A percentile compares a stretch with the other conserved stretches of the same genome.
Evolutionary conservation across 306 rosid genomes (phyloP).

Genomic region (Abrus precatorius): DNA sequence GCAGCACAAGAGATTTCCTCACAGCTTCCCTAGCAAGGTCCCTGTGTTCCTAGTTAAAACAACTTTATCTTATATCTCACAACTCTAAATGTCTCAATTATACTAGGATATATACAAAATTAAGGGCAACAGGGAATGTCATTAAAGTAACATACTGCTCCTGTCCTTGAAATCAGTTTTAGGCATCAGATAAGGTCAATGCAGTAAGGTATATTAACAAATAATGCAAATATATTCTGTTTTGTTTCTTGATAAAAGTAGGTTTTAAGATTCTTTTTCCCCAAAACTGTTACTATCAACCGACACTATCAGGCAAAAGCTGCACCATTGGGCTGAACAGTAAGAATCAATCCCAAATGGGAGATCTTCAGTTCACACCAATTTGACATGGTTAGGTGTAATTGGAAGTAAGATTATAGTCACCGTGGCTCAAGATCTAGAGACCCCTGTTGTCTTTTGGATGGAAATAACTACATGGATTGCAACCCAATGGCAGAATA

Average conservation of each 20-base stretch:
- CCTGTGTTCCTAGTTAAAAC: constrained; percentile 74
- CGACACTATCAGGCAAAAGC: neutral
- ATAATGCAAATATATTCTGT: constrained; percentile 8
- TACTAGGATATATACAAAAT: constrained; percentile 40
- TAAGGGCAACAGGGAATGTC: constrained; percentile 21
- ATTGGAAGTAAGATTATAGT: neutral
- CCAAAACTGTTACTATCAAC: neutral
- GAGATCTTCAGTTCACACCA: constrained; percentile 21
- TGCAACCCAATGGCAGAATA: neutral
- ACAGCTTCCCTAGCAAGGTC: constrained; percentile 97
- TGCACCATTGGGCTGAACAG: neutral
- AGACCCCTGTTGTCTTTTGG: neutral
- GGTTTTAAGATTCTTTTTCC: neutral
- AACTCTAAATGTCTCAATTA: constrained; percentile 26
- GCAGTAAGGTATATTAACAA: neutral
- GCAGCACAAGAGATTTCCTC: constrained; percentile 87
- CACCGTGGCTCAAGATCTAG: neutral
- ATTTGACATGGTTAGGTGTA: neutral
- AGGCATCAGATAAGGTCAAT: constrained; percentile 1
- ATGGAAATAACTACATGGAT: neutral
- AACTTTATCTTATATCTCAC: constrained; percentile 36
- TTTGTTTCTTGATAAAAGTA: constrained; percentile 23
- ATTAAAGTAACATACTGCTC: constrained; percentile 1
- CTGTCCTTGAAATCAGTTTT: neutral
- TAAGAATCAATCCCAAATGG: neutral